Percentiles rank a stretch among this genome's conserved stretches.
Evolutionary conservation across 2,329 filamentous ascomycete species (phyloP).

Genomic region (Pseudogymnoascus pannorum): DNA sequence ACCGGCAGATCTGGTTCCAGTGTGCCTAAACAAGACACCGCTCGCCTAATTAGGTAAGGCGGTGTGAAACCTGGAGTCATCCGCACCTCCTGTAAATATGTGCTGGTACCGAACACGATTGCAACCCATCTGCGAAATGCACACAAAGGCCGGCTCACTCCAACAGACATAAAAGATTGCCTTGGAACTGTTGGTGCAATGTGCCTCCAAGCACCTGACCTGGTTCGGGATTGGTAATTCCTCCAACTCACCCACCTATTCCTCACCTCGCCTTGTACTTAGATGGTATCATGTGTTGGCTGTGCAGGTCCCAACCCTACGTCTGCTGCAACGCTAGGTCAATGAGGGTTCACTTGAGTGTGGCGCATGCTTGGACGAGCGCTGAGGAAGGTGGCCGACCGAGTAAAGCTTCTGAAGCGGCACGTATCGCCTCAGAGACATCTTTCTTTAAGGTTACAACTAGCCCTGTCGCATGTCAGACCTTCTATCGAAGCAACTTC

Average conservation of each 20-base stretch:
- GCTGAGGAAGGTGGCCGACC: background rate
- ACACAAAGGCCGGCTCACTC: background rate
- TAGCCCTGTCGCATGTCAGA: background rate
- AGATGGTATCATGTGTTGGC: background rate
- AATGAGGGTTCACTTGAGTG: background rate
- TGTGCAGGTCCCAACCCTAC: background rate
- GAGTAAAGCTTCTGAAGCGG: background rate
- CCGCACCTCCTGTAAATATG: background rate
- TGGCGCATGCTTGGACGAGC: background rate
- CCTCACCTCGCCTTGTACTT: background rate
- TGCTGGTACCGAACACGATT: background rate
- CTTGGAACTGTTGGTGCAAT: background rate
- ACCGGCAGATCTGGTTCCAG: background rate
- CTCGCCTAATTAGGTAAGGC: background rate
- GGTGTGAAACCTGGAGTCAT: background rate
- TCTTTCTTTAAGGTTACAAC: background rate
- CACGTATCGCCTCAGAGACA: background rate
- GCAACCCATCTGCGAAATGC: background rate
- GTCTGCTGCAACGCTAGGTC: background rate
- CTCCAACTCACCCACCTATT: background rate
- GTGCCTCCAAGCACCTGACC: background rate
- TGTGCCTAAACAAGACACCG: background rate
- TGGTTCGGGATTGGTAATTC: background rate
- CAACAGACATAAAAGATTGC: background rate
- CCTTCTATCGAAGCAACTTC: background rate